These are phyloP conservation scores for Pilobolus umbonatus DNA, from an alignment of 192 early-diverging fungal genomes.

Conservation along the genomic window DNA sequence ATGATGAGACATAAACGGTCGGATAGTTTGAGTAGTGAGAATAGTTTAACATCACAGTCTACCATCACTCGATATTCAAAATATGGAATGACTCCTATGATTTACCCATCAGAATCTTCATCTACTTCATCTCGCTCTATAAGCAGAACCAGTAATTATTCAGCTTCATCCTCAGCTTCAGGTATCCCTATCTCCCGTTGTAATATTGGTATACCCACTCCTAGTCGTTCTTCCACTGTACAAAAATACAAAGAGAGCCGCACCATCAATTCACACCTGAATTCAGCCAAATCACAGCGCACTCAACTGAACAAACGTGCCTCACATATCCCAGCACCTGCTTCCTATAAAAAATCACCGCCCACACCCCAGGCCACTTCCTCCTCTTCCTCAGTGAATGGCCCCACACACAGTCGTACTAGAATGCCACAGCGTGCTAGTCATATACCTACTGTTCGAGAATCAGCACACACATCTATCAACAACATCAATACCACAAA, in stretches of 20 bases:
- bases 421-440: slow-evolving; percentile 15
- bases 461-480: neutral
- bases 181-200: slow-evolving; percentile 5
- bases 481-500: neutral
- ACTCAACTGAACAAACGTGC: slow-evolving; percentile 18
- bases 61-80: slow-evolving; percentile 18
- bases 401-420: neutral
- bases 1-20: slow-evolving; percentile 6
- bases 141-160: slow-evolving; percentile 32
- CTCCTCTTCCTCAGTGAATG: slow-evolving; percentile 1
- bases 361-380: slow-evolving; percentile 4
- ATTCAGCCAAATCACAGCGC: neutral
- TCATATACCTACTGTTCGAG: slow-evolving; percentile 21
- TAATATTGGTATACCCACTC: slow-evolving; percentile 17
- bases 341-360: neutral
- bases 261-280: neutral
- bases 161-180: slow-evolving; percentile 21
- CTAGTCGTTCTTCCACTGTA: slow-evolving; percentile 10
- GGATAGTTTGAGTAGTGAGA: slow-evolving; percentile 29
- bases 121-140: slow-evolving; percentile 23
- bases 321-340: slow-evolving; percentile 32
- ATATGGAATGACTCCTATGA: slow-evolving; percentile 13
- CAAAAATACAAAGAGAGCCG: neutral
- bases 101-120: slow-evolving; percentile 23
- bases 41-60: slow-evolving; percentile 22